These are phyloP conservation scores for Melanogaster broomeanus DNA, from an alignment of 768 basidiomycete species.

Conservation along the genomic window DNA sequence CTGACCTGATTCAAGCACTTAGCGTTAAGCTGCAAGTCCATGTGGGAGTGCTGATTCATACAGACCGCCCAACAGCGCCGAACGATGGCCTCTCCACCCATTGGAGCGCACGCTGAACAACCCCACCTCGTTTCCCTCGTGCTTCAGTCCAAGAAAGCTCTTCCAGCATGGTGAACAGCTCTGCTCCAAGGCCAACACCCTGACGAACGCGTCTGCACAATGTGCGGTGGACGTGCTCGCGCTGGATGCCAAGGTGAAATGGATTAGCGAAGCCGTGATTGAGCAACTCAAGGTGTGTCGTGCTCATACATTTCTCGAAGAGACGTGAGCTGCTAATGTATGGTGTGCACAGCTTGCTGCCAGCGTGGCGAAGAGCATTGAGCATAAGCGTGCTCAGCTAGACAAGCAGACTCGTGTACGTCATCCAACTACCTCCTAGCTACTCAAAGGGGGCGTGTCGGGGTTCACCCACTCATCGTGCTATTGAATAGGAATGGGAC, in stretches of 20 bases:
- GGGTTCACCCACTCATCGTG: background rate
- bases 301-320: background rate
- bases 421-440: slow-evolving; percentile 2
- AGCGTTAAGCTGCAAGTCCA: background rate
- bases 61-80: background rate
- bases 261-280: slow-evolving; percentile 71
- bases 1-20: no score
- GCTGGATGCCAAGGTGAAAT: slow-evolving; percentile 77
- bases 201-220: slow-evolving; percentile 68
- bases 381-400: slow-evolving; percentile 65
- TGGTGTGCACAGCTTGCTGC: slow-evolving; percentile 59
- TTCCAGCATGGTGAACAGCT: slow-evolving; percentile 77
- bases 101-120: slow-evolving; percentile 35
- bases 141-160: slow-evolving; percentile 79
- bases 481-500: slow-evolving; percentile 68
- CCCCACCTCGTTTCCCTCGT: slow-evolving; percentile 76
- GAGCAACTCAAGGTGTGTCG: slow-evolving; percentile 71
- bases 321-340: background rate
- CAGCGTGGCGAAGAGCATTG: slow-evolving; percentile 71
- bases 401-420: slow-evolving; percentile 63
- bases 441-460: background rate
- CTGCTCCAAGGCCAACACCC: slow-evolving; percentile 63
- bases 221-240: slow-evolving; percentile 71
- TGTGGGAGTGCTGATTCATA: background rate
- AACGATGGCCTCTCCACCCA: slow-evolving; percentile 22